Evolutionary conservation across 441 rosid genomes (phyloP).

Genomic region (Arabidopsis lyrata): DNA sequence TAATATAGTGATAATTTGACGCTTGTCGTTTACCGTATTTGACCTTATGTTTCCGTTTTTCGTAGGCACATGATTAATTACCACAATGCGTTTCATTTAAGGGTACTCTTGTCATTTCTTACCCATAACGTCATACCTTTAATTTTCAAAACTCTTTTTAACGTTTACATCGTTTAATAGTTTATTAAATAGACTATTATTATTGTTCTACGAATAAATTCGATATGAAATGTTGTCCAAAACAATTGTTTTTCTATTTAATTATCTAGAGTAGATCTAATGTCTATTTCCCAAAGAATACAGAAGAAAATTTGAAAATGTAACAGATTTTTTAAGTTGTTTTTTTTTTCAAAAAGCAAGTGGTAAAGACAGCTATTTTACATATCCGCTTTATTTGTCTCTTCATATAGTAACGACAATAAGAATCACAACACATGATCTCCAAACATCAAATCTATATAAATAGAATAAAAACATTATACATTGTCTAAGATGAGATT

Average conservation of each 20-base stretch:
- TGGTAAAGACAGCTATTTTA: slow-evolving; percentile 5
- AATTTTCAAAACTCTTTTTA: slow-evolving; percentile 1
- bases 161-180: slow-evolving; percentile 11
- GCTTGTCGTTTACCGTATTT: slow-evolving; percentile 37
- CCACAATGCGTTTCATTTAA: slow-evolving; percentile 4
- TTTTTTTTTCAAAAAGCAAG: not conserved
- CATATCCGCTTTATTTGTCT: not conserved
- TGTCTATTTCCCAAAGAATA: not conserved
- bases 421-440: slow-evolving; percentile 38
- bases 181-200: not conserved
- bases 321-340: not conserved
- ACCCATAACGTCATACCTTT: slow-evolving; percentile 7
- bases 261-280: not conserved
- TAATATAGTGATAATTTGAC: slow-evolving; percentile 23
- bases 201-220: not conserved
- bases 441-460: slow-evolving; percentile 27
- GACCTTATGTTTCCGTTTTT: slow-evolving; percentile 38
- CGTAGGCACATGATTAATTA: not conserved
- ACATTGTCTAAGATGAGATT: slow-evolving; percentile 42
- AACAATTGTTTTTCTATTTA: not conserved
- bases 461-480: slow-evolving; percentile 25
- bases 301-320: not conserved
- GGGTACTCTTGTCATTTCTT: not conserved
- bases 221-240: slow-evolving; percentile 6
- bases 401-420: slow-evolving; percentile 15